phyloP scores from a whole-genome alignment of 805 yeast species.

The Saccharomycopsis sp. region DNA sequence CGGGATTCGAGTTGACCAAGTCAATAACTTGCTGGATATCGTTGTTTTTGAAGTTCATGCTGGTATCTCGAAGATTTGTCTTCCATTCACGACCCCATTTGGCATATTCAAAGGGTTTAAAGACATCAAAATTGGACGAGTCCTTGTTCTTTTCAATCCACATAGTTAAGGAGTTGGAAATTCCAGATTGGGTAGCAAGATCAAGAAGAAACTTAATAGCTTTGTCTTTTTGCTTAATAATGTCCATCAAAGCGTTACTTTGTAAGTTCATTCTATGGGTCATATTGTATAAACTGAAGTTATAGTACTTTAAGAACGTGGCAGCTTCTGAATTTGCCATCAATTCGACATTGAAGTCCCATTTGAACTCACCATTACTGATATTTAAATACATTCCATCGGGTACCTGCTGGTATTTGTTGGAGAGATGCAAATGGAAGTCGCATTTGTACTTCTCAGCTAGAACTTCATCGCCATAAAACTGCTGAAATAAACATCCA shows the following conservation, averaged over 20 bases:
- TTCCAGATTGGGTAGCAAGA: background rate
- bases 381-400: slow-evolving; percentile 7
- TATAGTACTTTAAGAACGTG: slow-evolving; percentile 6
- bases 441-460: slow-evolving; percentile 4
- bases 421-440: slow-evolving; percentile 1
- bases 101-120: background rate
- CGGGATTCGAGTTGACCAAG: slow-evolving; percentile 4
- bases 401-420: slow-evolving; percentile 1
- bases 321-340: slow-evolving; percentile 1
- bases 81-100: slow-evolving; percentile 12
- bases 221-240: slow-evolving; percentile 12
- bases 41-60: background rate
- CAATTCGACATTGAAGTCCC: slow-evolving; percentile 16
- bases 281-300: slow-evolving; percentile 14
- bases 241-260: background rate
- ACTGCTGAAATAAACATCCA: slow-evolving; percentile 16
- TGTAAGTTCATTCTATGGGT: slow-evolving; percentile 6
- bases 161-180: background rate
- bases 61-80: background rate
- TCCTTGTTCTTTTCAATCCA: slow-evolving; percentile 2
- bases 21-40: slow-evolving; percentile 17
- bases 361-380: slow-evolving; percentile 5
- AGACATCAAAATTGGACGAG: background rate
- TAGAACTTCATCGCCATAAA: background rate
- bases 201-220: slow-evolving; percentile 11